Evolutionary conservation across 371 early-diverging fungal genomes (phyloP).

Genomic region (Chytridium lagenaria): DNA sequence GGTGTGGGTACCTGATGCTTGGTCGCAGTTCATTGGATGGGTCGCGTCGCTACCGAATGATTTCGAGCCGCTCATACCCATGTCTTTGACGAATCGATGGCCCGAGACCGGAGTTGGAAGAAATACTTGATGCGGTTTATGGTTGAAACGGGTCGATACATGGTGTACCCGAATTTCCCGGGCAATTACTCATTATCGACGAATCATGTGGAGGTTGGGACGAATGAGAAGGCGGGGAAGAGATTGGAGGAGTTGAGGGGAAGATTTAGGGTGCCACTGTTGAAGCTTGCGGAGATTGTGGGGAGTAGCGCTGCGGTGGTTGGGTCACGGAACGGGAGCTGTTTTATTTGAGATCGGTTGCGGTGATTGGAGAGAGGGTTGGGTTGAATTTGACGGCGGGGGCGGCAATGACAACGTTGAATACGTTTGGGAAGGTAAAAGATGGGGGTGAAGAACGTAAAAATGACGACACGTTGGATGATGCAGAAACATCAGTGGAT

Average conservation of each 20-base stretch:
- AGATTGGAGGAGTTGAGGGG: not conserved
- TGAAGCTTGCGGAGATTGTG: slow-evolving; percentile 2
- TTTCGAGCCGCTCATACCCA: slow-evolving; percentile 35
- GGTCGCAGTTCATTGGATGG: slow-evolving; percentile 40
- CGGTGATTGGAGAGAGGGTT: slow-evolving; percentile 9
- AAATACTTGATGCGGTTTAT: slow-evolving; percentile 40
- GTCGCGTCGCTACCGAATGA: slow-evolving; percentile 12
- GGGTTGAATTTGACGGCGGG: slow-evolving; percentile 10
- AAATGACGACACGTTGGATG: too few species aligned
- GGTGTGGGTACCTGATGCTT: slow-evolving; percentile 30
- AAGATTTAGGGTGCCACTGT: slow-evolving; percentile 8
- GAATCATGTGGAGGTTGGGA: slow-evolving; percentile 40
- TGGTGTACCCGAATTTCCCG: slow-evolving; percentile 42
- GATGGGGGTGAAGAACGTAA: not conserved
- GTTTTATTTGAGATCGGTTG: not conserved
- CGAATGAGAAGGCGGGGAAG: slow-evolving; percentile 25
- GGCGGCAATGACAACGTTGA: not conserved
- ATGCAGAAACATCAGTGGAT: too few species aligned
- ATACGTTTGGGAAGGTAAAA: not conserved
- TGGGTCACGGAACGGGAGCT: not conserved
- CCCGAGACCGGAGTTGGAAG: slow-evolving; percentile 34
- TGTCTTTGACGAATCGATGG: slow-evolving; percentile 42
- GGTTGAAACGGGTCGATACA: slow-evolving; percentile 30
- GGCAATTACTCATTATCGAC: slow-evolving; percentile 32
- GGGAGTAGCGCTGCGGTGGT: not conserved